phyloP scores from a whole-genome alignment of 2,329 filamentous ascomycete species.

The Ascochyta rabiei region DNA sequence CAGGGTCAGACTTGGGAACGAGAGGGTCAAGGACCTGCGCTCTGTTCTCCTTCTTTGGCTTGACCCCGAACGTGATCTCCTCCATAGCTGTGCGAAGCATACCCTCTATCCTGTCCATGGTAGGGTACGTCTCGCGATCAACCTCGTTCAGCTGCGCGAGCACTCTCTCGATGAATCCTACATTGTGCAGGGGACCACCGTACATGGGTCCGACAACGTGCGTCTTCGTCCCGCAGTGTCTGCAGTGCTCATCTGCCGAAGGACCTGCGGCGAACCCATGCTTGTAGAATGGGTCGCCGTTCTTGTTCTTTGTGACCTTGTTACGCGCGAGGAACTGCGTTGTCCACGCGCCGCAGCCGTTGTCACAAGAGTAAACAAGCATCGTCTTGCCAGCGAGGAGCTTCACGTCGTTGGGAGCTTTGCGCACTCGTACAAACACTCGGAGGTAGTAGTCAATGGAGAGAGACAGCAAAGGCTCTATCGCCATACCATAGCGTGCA shows the following conservation, averaged over 20 bases:
- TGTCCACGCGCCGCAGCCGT: conserved; percentile 89
- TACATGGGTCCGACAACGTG: conserved; percentile 96
- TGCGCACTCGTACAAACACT: conserved; percentile 82
- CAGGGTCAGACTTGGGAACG: conserved; percentile 45
- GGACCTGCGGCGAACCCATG: conserved; percentile 77
- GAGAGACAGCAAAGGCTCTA: conserved; percentile 89
- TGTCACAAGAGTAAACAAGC: conserved; percentile 88
- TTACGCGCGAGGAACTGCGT: conserved; percentile 79
- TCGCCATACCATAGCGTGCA: conserved; percentile 81
- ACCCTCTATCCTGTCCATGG: conserved; percentile 80
- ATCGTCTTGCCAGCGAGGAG: conserved; percentile 90
- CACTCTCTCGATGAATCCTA: conserved; percentile 79
- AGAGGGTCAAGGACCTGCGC: conserved; percentile 43
- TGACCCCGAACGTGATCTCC: conserved; percentile 58
- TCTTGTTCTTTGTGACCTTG: conserved; percentile 71
- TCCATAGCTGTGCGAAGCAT: conserved; percentile 91
- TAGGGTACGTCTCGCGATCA: conserved; percentile 75
- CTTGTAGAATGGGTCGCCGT: conserved; percentile 73
- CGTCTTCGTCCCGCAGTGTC: conserved; percentile 84
- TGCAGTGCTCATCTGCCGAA: conserved; percentile 68
- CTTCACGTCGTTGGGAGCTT: conserved; percentile 85
- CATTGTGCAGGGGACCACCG: conserved; percentile 84
- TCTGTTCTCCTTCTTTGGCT: conserved; percentile 26
- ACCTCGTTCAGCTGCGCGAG: conserved; percentile 72
- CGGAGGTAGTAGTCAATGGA: conserved; percentile 96